Conservation (phyloP, 768 basidiomycete genomes). For the Pleurotus giganteus region DNA sequence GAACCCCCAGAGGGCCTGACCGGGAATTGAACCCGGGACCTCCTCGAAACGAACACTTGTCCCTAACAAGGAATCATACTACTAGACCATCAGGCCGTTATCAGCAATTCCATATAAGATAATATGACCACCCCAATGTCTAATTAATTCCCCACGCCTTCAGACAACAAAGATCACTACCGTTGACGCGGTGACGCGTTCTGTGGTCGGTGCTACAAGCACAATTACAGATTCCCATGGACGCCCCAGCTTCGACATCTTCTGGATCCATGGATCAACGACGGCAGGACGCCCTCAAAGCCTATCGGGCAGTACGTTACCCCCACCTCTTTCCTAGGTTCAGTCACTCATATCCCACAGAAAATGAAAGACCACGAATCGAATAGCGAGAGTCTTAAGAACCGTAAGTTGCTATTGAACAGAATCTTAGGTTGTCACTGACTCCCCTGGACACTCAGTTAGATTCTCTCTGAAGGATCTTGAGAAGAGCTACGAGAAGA, state of each 20-base stretch:
- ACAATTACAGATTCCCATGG: conserved; percentile 27
- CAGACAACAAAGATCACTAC: background rate
- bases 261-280: conserved; percentile 66
- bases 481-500: conserved; percentile 88
- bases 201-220: background rate
- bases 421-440: background rate
- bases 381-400: conserved; percentile 86
- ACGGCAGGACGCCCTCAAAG: conserved; percentile 69
- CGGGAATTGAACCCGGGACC: conserved; percentile 90
- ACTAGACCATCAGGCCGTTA: conserved; percentile 58
- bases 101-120: background rate
- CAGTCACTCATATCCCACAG: conserved; percentile 36
- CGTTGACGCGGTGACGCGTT: conserved; percentile 3
- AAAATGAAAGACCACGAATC: conserved; percentile 93
- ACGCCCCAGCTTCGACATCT: conserved; percentile 51
- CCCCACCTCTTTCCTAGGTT: background rate
- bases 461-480: conserved; percentile 88
- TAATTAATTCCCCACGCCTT: background rate
- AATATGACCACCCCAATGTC: background rate
- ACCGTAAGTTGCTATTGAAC: conserved; percentile 60
- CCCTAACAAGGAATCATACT: conserved; percentile 68
- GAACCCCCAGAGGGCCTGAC: conserved; percentile 18
- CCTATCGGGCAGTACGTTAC: conserved; percentile 65
- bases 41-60: conserved; percentile 50
- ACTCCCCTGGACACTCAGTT: conserved; percentile 44